phyloP scores from a whole-genome alignment of 352 stramenopile genomes.

The Saprolegnia diclina region DNA sequence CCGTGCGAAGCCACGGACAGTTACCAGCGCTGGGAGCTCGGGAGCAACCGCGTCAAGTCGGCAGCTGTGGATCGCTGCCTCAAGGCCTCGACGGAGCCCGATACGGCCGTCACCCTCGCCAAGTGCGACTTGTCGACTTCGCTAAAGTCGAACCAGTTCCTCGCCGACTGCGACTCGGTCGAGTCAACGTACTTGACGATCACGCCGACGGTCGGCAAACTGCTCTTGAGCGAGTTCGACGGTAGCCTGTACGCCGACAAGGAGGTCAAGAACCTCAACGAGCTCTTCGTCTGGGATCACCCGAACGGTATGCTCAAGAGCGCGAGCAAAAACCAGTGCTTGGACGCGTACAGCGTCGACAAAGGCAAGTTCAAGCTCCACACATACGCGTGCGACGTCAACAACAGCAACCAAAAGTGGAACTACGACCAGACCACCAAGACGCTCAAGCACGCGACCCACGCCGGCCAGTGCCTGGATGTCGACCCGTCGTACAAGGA shows the following conservation, averaged over 20 bases:
- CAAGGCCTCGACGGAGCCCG: no score
- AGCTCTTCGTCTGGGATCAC: background rate
- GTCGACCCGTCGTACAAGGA: background rate
- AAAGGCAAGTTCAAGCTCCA: constrained; percentile 31
- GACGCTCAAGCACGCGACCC: background rate
- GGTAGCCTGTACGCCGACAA: background rate
- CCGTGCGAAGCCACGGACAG: background rate
- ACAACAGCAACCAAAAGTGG: constrained; percentile 67
- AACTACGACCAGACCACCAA: constrained; percentile 4
- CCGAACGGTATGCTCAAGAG: background rate
- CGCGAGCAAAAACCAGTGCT: constrained; percentile 44
- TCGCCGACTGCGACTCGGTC: background rate
- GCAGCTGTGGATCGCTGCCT: background rate
- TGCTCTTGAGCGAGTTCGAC: background rate
- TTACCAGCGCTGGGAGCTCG: background rate
- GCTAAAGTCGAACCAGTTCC: background rate
- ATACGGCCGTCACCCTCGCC: background rate
- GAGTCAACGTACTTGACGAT: background rate
- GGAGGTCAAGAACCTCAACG: background rate
- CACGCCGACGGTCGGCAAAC: background rate
- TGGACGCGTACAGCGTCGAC: constrained; percentile 48
- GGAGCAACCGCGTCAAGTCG: background rate
- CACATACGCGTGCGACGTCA: constrained; percentile 52
- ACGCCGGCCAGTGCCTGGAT: background rate
- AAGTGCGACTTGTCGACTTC: background rate